Percentiles rank a stretch among this genome's conserved stretches.
Evolutionary conservation across 257 asterid species (phyloP).

Genomic region (Rubia yunnanensis): DNA sequence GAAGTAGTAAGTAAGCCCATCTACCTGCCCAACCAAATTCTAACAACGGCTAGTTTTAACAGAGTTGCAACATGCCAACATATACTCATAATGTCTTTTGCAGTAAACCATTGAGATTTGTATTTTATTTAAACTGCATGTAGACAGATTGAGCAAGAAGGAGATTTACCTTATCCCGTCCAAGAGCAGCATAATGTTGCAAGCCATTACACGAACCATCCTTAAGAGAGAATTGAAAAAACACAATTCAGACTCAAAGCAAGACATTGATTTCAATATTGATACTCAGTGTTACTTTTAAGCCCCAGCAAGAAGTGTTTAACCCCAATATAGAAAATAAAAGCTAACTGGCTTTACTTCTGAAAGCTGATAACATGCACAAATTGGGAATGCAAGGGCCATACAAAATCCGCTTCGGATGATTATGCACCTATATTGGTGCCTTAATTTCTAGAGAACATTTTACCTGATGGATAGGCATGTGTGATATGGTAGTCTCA

Average conservation of each 20-base stretch:
- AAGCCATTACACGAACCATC: conserved; percentile 99
- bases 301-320: neutral
- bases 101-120: neutral
- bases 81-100: neutral
- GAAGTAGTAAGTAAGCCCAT: neutral
- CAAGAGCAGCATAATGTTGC: conserved; percentile 99
- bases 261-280: conserved; percentile 10
- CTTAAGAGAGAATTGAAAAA: conserved; percentile 35
- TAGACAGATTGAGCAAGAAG: conserved; percentile 7
- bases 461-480: conserved; percentile 88
- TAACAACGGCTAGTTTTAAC: neutral
- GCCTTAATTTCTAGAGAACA: conserved; percentile 1
- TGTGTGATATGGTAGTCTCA: conserved; percentile 58
- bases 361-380: neutral
- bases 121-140: neutral
- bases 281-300: neutral
- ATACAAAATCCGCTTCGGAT: neutral
- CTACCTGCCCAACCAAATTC: neutral
- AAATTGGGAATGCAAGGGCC: neutral
- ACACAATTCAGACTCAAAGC: conserved; percentile 13
- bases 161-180: conserved; percentile 83
- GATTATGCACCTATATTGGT: neutral
- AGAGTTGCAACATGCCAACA: neutral
- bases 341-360: neutral
- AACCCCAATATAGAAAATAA: neutral